Percentiles rank a stretch among this genome's conserved stretches.
phyloP scores from a whole-genome alignment of 768 basidiomycete genomes.

The Clitopilus passeckerianus region DNA sequence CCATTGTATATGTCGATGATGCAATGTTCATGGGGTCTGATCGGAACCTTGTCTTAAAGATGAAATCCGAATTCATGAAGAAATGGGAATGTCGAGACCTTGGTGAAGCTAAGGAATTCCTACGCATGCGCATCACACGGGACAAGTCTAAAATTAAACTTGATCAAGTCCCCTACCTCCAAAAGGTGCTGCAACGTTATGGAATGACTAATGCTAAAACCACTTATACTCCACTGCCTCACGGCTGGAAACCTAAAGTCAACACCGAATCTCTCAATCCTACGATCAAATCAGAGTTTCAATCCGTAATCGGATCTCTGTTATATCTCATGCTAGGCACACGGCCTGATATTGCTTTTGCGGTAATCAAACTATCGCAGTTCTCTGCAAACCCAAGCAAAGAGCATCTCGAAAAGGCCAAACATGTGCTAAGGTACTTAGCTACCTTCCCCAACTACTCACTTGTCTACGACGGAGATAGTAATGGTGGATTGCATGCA shows the following conservation, averaged over 20 bases:
- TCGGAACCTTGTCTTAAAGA: not conserved
- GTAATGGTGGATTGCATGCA: not conserved
- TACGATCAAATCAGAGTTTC: constrained; percentile 3
- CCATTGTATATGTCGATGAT: constrained; percentile 9
- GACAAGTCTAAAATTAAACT: not conserved
- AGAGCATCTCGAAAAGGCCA: constrained; percentile 12
- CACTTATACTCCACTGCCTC: not conserved
- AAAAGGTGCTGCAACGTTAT: constrained; percentile 3
- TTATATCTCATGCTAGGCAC: constrained; percentile 19
- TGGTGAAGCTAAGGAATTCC: constrained; percentile 12
- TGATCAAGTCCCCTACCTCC: constrained; percentile 12
- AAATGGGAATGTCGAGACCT: constrained; percentile 19
- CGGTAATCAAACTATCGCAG: constrained; percentile 6
- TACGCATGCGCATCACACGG: constrained; percentile 10
- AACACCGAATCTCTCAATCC: not conserved
- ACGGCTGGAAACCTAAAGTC: not conserved
- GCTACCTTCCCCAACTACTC: constrained; percentile 10
- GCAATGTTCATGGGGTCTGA: constrained; percentile 5
- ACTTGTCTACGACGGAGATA: constrained; percentile 3
- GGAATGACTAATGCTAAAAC: constrained; percentile 5
- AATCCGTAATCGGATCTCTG: constrained; percentile 11
- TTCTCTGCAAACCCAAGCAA: constrained; percentile 15
- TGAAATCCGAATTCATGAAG: constrained; percentile 11
- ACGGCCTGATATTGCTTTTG: constrained; percentile 11
- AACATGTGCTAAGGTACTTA: constrained; percentile 16